phyloP scores from a whole-genome alignment of 768 basidiomycete species.

The Ephemerocybe angulata region DNA sequence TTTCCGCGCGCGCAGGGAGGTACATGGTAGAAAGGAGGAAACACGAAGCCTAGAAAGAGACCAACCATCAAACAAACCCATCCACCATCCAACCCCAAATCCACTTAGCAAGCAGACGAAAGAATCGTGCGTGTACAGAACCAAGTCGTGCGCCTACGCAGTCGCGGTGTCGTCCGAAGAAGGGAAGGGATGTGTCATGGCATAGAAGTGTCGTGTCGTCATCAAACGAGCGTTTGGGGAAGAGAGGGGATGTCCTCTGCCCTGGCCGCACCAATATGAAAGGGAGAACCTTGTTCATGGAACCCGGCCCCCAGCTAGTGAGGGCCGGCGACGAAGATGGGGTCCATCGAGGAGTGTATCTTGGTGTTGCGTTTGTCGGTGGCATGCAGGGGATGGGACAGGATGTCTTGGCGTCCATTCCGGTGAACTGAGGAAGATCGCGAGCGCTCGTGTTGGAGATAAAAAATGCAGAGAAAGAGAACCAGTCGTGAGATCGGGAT shows the following conservation, averaged over 20 bases:
- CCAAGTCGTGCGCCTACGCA: not conserved
- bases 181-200: not conserved
- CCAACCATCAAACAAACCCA: not conserved
- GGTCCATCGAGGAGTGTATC: constrained; percentile 10
- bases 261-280: constrained; percentile 9
- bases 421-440: constrained; percentile 8
- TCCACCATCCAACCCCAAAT: not conserved
- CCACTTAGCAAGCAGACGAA: not conserved
- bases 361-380: constrained; percentile 2
- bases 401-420: constrained; percentile 9
- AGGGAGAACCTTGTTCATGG: constrained; percentile 5
- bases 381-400: constrained; percentile 9
- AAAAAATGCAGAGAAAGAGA: constrained; percentile 1
- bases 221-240: constrained; percentile 10
- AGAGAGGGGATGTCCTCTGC: constrained; percentile 3
- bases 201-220: constrained; percentile 5
- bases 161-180: not conserved
- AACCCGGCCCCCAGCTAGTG: constrained; percentile 10
- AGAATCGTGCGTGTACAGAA: not conserved
- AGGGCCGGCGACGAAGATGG: constrained; percentile 5
- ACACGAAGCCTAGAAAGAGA: not conserved
- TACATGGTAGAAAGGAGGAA: not conserved
- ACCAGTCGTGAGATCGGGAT: constrained; percentile 6
- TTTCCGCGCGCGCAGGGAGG: constrained; percentile 11
- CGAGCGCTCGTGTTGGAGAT: constrained; percentile 4